Evolutionary conservation across 2,329 filamentous ascomycete species (phyloP).

Genomic region (Cladosporium sp.): DNA sequence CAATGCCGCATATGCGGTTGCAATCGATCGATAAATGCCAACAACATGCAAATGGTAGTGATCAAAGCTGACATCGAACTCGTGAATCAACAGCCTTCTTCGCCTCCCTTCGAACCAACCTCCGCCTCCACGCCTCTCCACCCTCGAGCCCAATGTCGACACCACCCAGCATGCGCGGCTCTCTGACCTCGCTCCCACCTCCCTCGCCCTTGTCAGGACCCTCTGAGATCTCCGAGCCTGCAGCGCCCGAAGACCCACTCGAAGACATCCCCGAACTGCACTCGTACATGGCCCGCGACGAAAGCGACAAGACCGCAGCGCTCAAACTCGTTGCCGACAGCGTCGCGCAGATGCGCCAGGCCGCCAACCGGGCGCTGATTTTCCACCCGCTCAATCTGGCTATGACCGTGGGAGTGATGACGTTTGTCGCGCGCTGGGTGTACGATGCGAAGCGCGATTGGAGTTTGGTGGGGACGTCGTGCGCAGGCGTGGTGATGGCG

Average conservation of each 20-base stretch:
- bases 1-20: not conserved
- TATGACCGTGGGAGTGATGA: constrained; percentile 40
- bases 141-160: constrained; percentile 63
- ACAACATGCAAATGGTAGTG: not conserved
- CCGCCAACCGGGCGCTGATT: constrained; percentile 63
- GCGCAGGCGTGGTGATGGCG: constrained; percentile 62
- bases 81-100: constrained; percentile 66
- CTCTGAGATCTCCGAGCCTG: constrained; percentile 30
- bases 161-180: constrained; percentile 57
- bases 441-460: constrained; percentile 48
- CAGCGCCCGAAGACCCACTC: constrained; percentile 38
- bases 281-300: constrained; percentile 53
- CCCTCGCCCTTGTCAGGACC: constrained; percentile 44
- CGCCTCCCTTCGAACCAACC: constrained; percentile 76
- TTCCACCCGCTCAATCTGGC: constrained; percentile 57
- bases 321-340: constrained; percentile 77
- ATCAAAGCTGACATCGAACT: not conserved
- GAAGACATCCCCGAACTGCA: constrained; percentile 64
- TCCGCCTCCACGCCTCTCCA: constrained; percentile 62
- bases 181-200: constrained; percentile 53
- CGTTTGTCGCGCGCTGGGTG: constrained; percentile 43
- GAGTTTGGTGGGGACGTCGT: constrained; percentile 58
- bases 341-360: constrained; percentile 76
- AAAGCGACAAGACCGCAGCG: constrained; percentile 64
- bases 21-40: not conserved